phyloP scores from a whole-genome alignment of 306 rosid genomes.

The Trifolium subterraneum region DNA sequence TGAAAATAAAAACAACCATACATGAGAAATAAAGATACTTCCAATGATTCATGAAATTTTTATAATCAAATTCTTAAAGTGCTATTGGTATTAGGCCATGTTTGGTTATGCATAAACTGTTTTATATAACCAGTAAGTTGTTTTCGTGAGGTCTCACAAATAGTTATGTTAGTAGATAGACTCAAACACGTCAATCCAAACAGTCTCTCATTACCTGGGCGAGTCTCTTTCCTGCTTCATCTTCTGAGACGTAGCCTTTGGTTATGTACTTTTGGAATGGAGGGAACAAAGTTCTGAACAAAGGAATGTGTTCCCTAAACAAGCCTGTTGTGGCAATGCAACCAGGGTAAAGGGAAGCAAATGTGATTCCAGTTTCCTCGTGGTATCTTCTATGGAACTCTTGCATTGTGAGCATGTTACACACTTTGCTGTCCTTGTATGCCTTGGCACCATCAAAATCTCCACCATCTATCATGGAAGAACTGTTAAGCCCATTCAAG shows the following conservation, averaged over 20 bases:
- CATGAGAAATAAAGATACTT: slow-evolving; percentile 26
- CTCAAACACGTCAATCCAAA: neutral
- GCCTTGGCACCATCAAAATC: slow-evolving; percentile 98
- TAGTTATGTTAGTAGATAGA: neutral
- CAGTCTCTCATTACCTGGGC: slow-evolving; percentile 73
- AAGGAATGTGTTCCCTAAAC: slow-evolving; percentile 95
- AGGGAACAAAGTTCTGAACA: slow-evolving; percentile 91
- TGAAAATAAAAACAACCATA: slow-evolving; percentile 28
- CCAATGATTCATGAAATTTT: slow-evolving; percentile 4
- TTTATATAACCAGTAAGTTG: too few relatives aligned
- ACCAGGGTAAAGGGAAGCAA: slow-evolving; percentile 94
- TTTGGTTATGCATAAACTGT: neutral
- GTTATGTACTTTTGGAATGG: slow-evolving; percentile 98
- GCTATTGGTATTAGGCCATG: slow-evolving; percentile 12
- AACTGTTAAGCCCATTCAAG: slow-evolving; percentile 79
- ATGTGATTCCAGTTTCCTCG: slow-evolving; percentile 92
- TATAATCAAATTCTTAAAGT: neutral
- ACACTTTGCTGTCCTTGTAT: slow-evolving; percentile 98
- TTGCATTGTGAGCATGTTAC: slow-evolving; percentile 98
- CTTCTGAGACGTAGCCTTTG: slow-evolving; percentile 95
- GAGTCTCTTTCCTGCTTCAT: slow-evolving; percentile 95
- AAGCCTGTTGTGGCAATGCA: slow-evolving; percentile 98
- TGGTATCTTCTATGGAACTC: slow-evolving; percentile 85
- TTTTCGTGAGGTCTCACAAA: too few relatives aligned
- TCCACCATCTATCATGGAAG: slow-evolving; percentile 95